Base-by-base conservation (phyloP, 2,329 filamentous ascomycete species). In the Colletotrichum sojae region DNA sequence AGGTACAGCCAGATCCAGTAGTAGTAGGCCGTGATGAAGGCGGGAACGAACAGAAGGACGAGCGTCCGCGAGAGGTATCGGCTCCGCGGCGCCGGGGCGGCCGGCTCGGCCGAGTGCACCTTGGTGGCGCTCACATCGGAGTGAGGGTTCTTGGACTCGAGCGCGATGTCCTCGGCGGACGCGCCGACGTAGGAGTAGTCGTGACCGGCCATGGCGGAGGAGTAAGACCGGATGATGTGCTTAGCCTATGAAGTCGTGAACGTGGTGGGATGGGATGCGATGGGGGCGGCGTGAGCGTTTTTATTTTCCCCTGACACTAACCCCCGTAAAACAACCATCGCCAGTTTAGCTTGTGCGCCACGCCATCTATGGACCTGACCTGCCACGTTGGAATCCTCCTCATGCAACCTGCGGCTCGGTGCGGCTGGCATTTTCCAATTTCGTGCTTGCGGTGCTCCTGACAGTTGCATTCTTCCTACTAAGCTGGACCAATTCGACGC, bases 1-100 rank as follows among this genome's bases (percentile, higher is more conserved):
- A 57, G 54, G 40, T 45, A 25, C 3, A 3, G 10, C 54, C 54
- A 57, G 22, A 57, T 57, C 54, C 54, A 57, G 15, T 20, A 57
- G 40, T 45, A 57, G 54, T 57, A 57, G 1, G 18, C 54, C 39
- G 54, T 15, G 8, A 57, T 2, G 22, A 1, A 22, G 22, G 45
- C 13, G 20, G 54, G 54, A 0, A 57, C 20, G 15, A 46, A 15
- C 2, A 57, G 15, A 1, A 8, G 2, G 27, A 31, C 15, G 22
- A 57, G 1, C 5, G 54, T 46, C 16, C 54, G 10, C 9, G 22
- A 1, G 39, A 36, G 20, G 18, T 57, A 57, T 27, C 54, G 22
- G 15, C 22, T 57, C 27, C 40, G 39, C 16, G 54, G 54, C 13
- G 54, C 16, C 15, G 39, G 3, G 13, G 39, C 31, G 2, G 54